Evolutionary conservation across 2,329 filamentous ascomycete species (phyloP).

Genomic region (Niveomyces coronatus): DNA sequence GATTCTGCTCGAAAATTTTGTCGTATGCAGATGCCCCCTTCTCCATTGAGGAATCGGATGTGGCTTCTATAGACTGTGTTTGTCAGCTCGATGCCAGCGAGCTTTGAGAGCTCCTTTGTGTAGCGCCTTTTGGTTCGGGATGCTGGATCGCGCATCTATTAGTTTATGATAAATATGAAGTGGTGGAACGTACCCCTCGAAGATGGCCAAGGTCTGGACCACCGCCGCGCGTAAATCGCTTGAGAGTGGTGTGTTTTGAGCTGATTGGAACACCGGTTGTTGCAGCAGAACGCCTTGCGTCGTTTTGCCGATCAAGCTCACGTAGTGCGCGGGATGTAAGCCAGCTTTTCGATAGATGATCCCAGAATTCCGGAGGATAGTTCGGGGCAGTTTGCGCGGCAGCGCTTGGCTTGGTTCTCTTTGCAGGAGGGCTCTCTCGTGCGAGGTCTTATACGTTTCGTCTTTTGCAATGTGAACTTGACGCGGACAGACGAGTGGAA

Average conservation of each 20-base stretch:
- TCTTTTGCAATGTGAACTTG: slow-evolving; percentile 4
- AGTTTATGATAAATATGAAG: neutral
- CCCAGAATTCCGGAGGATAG: slow-evolving; percentile 19
- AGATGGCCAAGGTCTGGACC: slow-evolving; percentile 16
- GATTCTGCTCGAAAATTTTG: slow-evolving; percentile 25
- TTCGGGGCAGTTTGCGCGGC: slow-evolving; percentile 2
- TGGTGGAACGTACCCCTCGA: slow-evolving; percentile 13
- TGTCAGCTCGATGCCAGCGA: slow-evolving; percentile 5
- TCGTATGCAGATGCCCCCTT: slow-evolving; percentile 21
- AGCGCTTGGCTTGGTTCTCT: slow-evolving; percentile 2
- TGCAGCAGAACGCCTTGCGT: neutral
- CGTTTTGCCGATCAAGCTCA: slow-evolving; percentile 18
- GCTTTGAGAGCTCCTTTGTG: neutral
- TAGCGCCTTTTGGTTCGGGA: neutral
- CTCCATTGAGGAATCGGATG: neutral
- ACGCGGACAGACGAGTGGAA: too few relatives aligned
- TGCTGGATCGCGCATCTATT: neutral
- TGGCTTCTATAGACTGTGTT: slow-evolving; percentile 14
- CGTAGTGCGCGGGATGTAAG: slow-evolving; percentile 17
- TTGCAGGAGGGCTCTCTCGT: neutral
- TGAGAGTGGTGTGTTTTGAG: neutral
- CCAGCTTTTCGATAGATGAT: slow-evolving; percentile 17
- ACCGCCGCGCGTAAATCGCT: slow-evolving; percentile 9
- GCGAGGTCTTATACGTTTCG: neutral
- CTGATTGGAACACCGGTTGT: neutral